Evolutionary conservation across 1,139 yeast genomes (phyloP).

Genomic region (Yamadazyma friedrichii): DNA sequence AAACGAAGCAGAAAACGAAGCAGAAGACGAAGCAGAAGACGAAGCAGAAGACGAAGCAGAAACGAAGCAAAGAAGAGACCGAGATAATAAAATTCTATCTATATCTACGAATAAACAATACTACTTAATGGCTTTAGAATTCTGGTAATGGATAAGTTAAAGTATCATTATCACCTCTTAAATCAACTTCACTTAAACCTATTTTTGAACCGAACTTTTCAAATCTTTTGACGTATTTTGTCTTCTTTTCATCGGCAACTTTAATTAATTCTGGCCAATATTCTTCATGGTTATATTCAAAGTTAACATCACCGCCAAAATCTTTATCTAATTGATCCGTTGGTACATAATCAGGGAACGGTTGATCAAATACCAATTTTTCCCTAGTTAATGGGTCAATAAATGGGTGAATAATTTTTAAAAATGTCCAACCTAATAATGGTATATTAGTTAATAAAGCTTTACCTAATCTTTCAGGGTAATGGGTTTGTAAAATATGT

Average conservation of each 20-base stretch:
- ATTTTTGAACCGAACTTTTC: conserved; percentile 38
- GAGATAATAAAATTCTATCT: conserved; percentile 1
- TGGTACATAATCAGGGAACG: conserved; percentile 47
- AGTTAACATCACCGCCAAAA: conserved; percentile 42
- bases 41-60: no score
- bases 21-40: no score
- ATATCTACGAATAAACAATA: conserved; percentile 3
- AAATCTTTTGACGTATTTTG: conserved; percentile 36
- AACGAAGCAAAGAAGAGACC: no score
- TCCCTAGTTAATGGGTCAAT: conserved; percentile 51
- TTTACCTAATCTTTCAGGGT: conserved; percentile 49
- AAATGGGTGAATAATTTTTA: conserved; percentile 48
- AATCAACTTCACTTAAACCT: conserved; percentile 64
- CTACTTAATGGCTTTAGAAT: conserved; percentile 3
- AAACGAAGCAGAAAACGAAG: no score
- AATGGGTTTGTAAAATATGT: conserved; percentile 62
- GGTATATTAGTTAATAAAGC: conserved; percentile 49
- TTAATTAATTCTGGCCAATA: conserved; percentile 46
- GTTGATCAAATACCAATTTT: conserved; percentile 49
- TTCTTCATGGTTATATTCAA: conserved; percentile 41
- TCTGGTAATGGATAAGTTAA: conserved; percentile 37
- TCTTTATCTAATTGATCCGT: conserved; percentile 46
- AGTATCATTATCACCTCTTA: conserved; percentile 57
- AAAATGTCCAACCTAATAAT: conserved; percentile 48
- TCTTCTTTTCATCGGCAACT: conserved; percentile 37